These are phyloP conservation scores for Rutstroemia sp. DNA, from an alignment of 2,329 filamentous ascomycete species.

Conservation along the genomic window DNA sequence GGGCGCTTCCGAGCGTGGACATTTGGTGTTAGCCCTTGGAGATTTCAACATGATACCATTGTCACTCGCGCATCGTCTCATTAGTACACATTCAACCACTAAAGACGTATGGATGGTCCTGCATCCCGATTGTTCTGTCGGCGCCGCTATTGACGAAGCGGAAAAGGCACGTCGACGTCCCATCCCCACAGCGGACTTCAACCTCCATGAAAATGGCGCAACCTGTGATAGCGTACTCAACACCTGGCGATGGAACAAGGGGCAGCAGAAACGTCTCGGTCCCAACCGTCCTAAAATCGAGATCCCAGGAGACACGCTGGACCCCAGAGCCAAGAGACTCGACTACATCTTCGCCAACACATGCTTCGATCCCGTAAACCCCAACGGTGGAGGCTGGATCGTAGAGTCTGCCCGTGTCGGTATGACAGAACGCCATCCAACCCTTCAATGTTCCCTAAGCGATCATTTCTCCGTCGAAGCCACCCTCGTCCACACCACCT, in stretches of 20 bases:
- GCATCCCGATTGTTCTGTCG: constrained; percentile 77
- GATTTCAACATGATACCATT: constrained; percentile 97
- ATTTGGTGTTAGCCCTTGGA: constrained; percentile 77
- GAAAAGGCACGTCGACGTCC: constrained; percentile 60
- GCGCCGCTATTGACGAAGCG: constrained; percentile 57
- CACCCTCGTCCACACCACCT: constrained; percentile 44
- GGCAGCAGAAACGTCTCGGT: constrained; percentile 58
- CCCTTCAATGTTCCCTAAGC: constrained; percentile 76
- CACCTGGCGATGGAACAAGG: constrained; percentile 85
- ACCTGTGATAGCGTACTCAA: constrained; percentile 84
- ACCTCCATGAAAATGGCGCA: constrained; percentile 72
- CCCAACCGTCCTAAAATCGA: constrained; percentile 52
- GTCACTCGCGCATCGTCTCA: constrained; percentile 75
- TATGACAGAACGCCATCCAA: constrained; percentile 75
- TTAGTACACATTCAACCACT: constrained; percentile 71
- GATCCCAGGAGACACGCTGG: constrained; percentile 58
- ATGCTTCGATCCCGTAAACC: constrained; percentile 31
- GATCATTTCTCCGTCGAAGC: constrained; percentile 92
- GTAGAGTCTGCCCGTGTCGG: constrained; percentile 66
- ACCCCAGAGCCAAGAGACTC: constrained; percentile 74
- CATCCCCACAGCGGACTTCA: constrained; percentile 70
- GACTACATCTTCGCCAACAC: constrained; percentile 88
- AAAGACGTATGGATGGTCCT: constrained; percentile 78
- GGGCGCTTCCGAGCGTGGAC: constrained; percentile 69
- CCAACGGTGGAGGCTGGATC: constrained; percentile 47